Conservation (phyloP, 305 asterid genomes). For the Stenogyne calaminthoides region DNA sequence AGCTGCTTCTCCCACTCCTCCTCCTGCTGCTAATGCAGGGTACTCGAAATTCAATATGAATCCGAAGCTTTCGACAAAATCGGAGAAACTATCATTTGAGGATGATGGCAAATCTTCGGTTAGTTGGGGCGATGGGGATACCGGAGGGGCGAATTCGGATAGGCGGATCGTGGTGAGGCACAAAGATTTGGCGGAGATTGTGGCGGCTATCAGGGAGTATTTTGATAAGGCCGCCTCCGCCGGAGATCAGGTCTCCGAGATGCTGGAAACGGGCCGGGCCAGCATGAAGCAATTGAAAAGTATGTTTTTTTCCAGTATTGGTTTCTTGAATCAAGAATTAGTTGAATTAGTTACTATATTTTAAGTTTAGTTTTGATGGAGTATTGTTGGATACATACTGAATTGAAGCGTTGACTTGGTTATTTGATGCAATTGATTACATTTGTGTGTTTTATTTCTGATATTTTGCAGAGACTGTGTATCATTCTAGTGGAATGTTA, state of each 20-base stretch:
- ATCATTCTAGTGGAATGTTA: constrained; percentile 90
- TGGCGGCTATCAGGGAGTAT: constrained; percentile 75
- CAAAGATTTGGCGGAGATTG: constrained; percentile 83
- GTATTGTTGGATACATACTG: too few relatives aligned
- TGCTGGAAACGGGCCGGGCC: constrained; percentile 90
- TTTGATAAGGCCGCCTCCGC: constrained; percentile 89
- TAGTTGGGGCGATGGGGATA: constrained; percentile 68
- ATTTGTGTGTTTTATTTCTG: constrained; percentile 8
- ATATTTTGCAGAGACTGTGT: constrained; percentile 68
- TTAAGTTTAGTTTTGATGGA: not conserved
- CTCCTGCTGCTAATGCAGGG: constrained; percentile 29
- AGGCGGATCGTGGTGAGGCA: constrained; percentile 82
- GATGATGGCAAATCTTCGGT: constrained; percentile 65
- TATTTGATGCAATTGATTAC: constrained; percentile 3
- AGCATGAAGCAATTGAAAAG: constrained; percentile 87
- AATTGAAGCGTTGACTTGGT: not conserved
- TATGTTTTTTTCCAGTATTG: constrained; percentile 34
- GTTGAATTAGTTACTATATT: constrained; percentile 11
- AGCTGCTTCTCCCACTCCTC: constrained; percentile 5
- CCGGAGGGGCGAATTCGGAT: constrained; percentile 51
- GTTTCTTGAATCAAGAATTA: constrained; percentile 21
- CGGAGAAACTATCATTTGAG: constrained; percentile 53
- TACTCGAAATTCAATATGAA: constrained; percentile 23
- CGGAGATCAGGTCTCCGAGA: constrained; percentile 88
- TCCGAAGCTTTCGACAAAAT: constrained; percentile 45